Conservation (phyloP, 371 early-diverging fungal species). For the Actinomucor elegans region DNA sequence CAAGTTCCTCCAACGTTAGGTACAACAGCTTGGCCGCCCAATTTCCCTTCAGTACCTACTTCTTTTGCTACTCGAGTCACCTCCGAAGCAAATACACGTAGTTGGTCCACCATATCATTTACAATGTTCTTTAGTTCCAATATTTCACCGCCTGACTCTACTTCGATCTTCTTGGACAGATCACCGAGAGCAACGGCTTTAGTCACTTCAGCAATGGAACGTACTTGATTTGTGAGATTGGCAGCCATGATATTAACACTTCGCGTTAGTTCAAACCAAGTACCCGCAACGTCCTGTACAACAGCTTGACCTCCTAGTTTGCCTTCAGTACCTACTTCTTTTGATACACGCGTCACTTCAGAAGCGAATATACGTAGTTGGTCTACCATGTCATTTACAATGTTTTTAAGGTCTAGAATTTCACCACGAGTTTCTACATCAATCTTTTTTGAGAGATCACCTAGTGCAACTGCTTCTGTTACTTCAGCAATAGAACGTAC, state of each 20-base stretch:
- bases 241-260: constrained; percentile 53
- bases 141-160: constrained; percentile 69
- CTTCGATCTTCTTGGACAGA: constrained; percentile 62
- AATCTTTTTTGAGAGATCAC: constrained; percentile 47
- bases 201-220: constrained; percentile 56
- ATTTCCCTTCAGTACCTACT: constrained; percentile 60
- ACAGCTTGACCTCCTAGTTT: constrained; percentile 39
- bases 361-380: constrained; percentile 41
- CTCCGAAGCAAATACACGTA: constrained; percentile 57
- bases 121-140: constrained; percentile 65
- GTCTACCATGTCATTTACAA: constrained; percentile 49
- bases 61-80: constrained; percentile 52
- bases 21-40: constrained; percentile 40
- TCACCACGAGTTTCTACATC: constrained; percentile 34
- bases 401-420: constrained; percentile 35
- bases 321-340: constrained; percentile 55
- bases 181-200: constrained; percentile 58
- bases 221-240: constrained; percentile 48
- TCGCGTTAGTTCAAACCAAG: constrained; percentile 51
- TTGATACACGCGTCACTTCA: constrained; percentile 45
- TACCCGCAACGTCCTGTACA: constrained; percentile 46
- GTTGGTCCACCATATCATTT: constrained; percentile 63
- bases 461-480: constrained; percentile 53
- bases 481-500: constrained; percentile 55
- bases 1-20: constrained; percentile 53